Evolutionary conservation across 2,329 filamentous ascomycete genomes (phyloP).

Genomic region (Chaetomiaceae sp.): DNA sequence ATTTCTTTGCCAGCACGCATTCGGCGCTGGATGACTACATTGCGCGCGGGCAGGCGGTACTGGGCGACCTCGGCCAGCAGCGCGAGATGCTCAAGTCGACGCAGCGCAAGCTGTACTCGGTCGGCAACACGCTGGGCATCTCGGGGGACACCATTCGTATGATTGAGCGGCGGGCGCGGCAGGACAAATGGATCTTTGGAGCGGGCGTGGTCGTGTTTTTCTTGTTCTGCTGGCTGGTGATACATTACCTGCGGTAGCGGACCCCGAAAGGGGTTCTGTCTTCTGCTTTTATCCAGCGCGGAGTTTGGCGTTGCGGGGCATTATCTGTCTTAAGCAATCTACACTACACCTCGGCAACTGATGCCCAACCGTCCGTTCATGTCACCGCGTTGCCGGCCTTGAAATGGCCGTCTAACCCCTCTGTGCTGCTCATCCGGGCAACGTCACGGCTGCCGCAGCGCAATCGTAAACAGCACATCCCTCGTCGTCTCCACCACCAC

Average conservation of each 20-base stretch:
- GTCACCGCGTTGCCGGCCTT: too few species aligned
- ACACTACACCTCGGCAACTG: slow-evolving; percentile 1
- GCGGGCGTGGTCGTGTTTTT: slow-evolving; percentile 82
- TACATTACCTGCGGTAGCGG: slow-evolving; percentile 69
- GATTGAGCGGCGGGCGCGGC: slow-evolving; percentile 83
- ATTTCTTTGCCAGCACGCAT: slow-evolving; percentile 77
- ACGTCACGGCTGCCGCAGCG: slow-evolving; percentile 38
- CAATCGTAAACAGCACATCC: slow-evolving; percentile 69
- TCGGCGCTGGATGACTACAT: slow-evolving; percentile 89
- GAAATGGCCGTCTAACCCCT: too few species aligned
- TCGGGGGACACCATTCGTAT: slow-evolving; percentile 95
- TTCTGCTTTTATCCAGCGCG: slow-evolving; percentile 16
- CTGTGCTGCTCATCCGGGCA: too few species aligned
- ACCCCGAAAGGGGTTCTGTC: not conserved
- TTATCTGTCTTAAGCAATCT: not conserved
- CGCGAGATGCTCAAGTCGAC: slow-evolving; percentile 93
- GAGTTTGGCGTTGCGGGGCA: slow-evolving; percentile 13
- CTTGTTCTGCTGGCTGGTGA: slow-evolving; percentile 81
- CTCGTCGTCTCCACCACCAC: slow-evolving; percentile 58
- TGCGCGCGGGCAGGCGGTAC: slow-evolving; percentile 80
- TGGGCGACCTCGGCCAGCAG: slow-evolving; percentile 83
- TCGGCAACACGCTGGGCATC: slow-evolving; percentile 88
- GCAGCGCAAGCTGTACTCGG: slow-evolving; percentile 82
- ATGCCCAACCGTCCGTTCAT: not conserved
- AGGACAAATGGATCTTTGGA: slow-evolving; percentile 99